Evolutionary conservation across 768 basidiomycete genomes (phyloP).

Genomic region (Lactarius sanguifluus): DNA sequence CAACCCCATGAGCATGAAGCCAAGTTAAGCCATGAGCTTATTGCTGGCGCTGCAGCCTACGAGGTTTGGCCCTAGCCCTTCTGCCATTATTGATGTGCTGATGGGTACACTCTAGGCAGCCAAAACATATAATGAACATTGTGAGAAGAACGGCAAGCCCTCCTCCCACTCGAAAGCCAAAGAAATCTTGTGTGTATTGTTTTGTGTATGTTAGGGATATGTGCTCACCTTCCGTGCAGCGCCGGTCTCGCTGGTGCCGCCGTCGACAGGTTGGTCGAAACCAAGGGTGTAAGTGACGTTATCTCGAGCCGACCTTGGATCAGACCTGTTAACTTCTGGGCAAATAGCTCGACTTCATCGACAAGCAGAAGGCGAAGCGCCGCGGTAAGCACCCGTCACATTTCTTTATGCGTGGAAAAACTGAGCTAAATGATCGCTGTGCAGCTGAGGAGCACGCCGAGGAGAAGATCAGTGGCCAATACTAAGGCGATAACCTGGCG

Average conservation of each 20-base stretch:
- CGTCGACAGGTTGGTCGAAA: conserved; percentile 55
- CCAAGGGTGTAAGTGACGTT: conserved; percentile 48
- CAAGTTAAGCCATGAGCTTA: conserved; percentile 59
- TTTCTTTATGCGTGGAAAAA: background rate
- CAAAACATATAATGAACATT: conserved; percentile 62
- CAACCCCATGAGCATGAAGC: conserved; percentile 47
- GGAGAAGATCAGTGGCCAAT: background rate
- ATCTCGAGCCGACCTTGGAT: background rate
- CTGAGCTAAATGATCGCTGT: background rate
- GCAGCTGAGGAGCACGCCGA: background rate
- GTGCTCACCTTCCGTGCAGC: conserved; percentile 33
- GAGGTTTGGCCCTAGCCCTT: conserved; percentile 42
- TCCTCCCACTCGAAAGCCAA: conserved; percentile 54
- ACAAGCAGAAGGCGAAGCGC: conserved; percentile 45
- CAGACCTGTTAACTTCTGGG: conserved; percentile 4
- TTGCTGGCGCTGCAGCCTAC: conserved; percentile 66
- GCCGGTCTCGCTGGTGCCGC: conserved; percentile 58
- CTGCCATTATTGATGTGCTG: background rate
- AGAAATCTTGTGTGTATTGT: conserved; percentile 45
- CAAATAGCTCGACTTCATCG: conserved; percentile 45
- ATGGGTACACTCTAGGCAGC: conserved; percentile 46
- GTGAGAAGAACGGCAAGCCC: conserved; percentile 48
- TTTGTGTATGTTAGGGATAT: conserved; percentile 7
- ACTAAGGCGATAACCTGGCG: conserved; percentile 5
- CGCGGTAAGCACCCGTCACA: conserved; percentile 32